Percentiles rank a stretch among this genome's conserved stretches.
These are phyloP conservation scores for Vaccinium macrocarpon DNA, from an alignment of 148 eudicot species.

Conservation along the genomic window DNA sequence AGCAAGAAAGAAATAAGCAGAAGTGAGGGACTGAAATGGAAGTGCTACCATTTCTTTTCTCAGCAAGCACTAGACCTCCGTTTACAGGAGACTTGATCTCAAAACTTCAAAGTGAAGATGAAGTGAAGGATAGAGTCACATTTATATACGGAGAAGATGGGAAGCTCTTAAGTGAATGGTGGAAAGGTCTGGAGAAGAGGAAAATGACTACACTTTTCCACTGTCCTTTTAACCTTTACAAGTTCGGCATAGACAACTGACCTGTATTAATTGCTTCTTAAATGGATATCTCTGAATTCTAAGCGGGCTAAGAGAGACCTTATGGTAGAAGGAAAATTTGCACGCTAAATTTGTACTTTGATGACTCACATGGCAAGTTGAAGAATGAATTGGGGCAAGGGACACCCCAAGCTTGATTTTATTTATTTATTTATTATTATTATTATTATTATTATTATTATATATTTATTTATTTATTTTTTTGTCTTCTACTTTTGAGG, in stretches of 20 bases:
- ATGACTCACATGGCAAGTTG: not conserved
- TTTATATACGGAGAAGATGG: slow-evolving; percentile 32
- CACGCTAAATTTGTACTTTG: not conserved
- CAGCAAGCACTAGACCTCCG: not conserved
- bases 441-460: too few relatives aligned
- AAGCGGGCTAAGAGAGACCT: too few relatives aligned
- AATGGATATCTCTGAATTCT: not conserved
- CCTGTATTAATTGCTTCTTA: not conserved
- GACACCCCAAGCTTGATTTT: not conserved
- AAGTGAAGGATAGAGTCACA: slow-evolving; percentile 18
- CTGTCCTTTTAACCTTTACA: slow-evolving; percentile 21
- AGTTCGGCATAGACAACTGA: slow-evolving; percentile 19
- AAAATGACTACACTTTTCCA: slow-evolving; percentile 38
- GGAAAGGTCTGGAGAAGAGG: slow-evolving; percentile 48
- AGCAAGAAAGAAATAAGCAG: not conserved
- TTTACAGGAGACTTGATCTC: slow-evolving; percentile 1
- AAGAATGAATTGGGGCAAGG: not conserved
- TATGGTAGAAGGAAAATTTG: too few relatives aligned
- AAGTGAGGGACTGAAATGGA: not conserved
- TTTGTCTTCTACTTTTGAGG: not conserved
- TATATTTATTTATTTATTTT: too few relatives aligned
- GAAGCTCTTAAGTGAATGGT: slow-evolving; percentile 25
- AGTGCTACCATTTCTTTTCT: slow-evolving; percentile 34
- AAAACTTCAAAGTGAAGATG: slow-evolving; percentile 7
- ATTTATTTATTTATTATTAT: too few relatives aligned